phyloP scores from a whole-genome alignment of 2,329 filamentous ascomycete species.

The Bimuria novae-zelandiae region DNA sequence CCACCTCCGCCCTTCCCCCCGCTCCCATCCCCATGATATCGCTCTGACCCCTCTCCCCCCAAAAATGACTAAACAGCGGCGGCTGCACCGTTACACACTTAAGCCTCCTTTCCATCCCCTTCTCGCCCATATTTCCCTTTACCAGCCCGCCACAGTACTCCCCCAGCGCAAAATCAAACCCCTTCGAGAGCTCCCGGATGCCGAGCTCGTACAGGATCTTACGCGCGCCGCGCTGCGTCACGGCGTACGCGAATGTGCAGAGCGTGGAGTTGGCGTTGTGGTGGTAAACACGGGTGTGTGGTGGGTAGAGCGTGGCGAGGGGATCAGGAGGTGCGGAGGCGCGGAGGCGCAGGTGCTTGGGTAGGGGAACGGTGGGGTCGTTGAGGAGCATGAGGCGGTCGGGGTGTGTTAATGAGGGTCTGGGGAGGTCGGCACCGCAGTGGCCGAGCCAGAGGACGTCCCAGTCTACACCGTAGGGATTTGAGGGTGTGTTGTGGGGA shows the following conservation, averaged over 20 bases:
- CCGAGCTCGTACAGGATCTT: slow-evolving; percentile 35
- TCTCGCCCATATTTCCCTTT: slow-evolving; percentile 2
- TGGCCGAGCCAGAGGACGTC: slow-evolving; percentile 49
- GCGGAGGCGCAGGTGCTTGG: slow-evolving; percentile 27
- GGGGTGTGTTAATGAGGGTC: slow-evolving; percentile 16
- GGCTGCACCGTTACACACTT: slow-evolving; percentile 35
- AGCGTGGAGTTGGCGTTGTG: slow-evolving; percentile 22
- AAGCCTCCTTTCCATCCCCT: slow-evolving; percentile 13
- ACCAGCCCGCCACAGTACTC: slow-evolving; percentile 27
- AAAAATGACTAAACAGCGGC: slow-evolving; percentile 29
- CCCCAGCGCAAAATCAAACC: slow-evolving; percentile 29
- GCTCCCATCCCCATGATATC: slow-evolving; percentile 31
- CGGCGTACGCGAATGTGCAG: slow-evolving; percentile 33
- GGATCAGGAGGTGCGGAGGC: slow-evolving; percentile 20
- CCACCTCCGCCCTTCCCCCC: slow-evolving; percentile 15
- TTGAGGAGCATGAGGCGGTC: slow-evolving; percentile 23
- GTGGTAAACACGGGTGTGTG: slow-evolving; percentile 27
- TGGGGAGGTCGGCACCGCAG: slow-evolving; percentile 37
- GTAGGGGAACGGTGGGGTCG: slow-evolving; percentile 26
- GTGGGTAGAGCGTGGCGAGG: slow-evolving; percentile 24
- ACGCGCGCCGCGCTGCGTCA: slow-evolving; percentile 31
- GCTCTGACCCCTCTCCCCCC: slow-evolving; percentile 17
- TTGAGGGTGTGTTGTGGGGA: slow-evolving; percentile 16
- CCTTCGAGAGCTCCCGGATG: slow-evolving; percentile 29
- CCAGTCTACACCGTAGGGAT: slow-evolving; percentile 41